These are phyloP conservation scores for Aspergillus neotritici DNA, from an alignment of 2,329 filamentous ascomycete species.

Conservation along the genomic window DNA sequence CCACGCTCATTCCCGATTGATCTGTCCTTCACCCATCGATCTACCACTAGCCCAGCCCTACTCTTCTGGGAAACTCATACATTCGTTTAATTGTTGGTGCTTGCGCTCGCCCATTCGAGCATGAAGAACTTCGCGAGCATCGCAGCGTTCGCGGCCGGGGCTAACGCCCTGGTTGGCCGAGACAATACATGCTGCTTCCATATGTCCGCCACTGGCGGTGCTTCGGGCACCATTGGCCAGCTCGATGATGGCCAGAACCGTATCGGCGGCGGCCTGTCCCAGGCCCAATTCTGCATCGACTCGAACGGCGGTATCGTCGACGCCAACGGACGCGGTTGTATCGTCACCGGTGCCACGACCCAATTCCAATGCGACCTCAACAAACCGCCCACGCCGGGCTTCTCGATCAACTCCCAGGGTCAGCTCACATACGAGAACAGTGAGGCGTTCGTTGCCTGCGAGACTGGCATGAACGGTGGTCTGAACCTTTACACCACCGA, in stretches of 20 bases:
- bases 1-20: not conserved
- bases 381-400: slow-evolving; percentile 49
- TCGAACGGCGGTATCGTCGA: slow-evolving; percentile 52
- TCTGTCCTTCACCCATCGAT: not conserved
- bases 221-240: slow-evolving; percentile 54
- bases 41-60: slow-evolving; percentile 5
- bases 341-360: slow-evolving; percentile 56
- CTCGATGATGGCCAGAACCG: slow-evolving; percentile 58
- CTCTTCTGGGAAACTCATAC: slow-evolving; percentile 1
- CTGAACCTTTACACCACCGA: slow-evolving; percentile 40
- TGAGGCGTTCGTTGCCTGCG: slow-evolving; percentile 56
- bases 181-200: slow-evolving; percentile 48
- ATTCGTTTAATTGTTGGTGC: slow-evolving; percentile 10
- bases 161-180: slow-evolving; percentile 39
- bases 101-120: slow-evolving; percentile 8
- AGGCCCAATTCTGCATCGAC: slow-evolving; percentile 52
- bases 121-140: slow-evolving; percentile 39
- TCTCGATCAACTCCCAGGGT: slow-evolving; percentile 51
- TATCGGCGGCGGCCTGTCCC: slow-evolving; percentile 46
- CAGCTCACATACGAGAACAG: slow-evolving; percentile 48
- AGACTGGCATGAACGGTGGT: slow-evolving; percentile 42
- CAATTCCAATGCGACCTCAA: slow-evolving; percentile 59
- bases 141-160: slow-evolving; percentile 36
- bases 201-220: slow-evolving; percentile 46
- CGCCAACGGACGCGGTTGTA: slow-evolving; percentile 54